These are phyloP conservation scores for Torulaspora maleeae DNA, from an alignment of 805 yeast genomes.

Conservation along the genomic window DNA sequence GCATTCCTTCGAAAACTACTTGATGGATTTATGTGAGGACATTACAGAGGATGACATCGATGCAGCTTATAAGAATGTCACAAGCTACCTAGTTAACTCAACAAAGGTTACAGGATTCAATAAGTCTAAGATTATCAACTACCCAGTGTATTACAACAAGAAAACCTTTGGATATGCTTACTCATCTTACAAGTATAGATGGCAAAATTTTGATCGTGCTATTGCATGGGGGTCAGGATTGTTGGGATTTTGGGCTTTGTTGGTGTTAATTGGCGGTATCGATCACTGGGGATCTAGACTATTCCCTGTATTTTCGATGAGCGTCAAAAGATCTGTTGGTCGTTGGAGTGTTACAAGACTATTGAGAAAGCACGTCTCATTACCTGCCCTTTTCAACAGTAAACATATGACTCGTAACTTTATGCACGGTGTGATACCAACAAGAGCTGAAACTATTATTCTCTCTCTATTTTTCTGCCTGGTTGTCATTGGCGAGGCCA, in stretches of 20 bases:
- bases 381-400: conserved; percentile 18
- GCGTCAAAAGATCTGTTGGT: conserved; percentile 29
- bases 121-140: conserved; percentile 30
- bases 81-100: conserved; percentile 38
- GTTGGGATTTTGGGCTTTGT: conserved; percentile 46
- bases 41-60: conserved; percentile 37
- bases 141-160: conserved; percentile 37
- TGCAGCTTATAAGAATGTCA: conserved; percentile 43
- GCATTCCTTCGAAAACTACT: conserved; percentile 18
- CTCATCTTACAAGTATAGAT: conserved; percentile 31
- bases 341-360: conserved; percentile 11
- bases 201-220: conserved; percentile 35
- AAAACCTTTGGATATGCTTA: conserved; percentile 27
- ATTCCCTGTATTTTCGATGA: conserved; percentile 37
- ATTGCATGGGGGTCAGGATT: conserved; percentile 45
- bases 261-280: conserved; percentile 41
- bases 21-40: conserved; percentile 30
- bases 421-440: conserved; percentile 19
- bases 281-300: conserved; percentile 40
- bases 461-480: conserved; percentile 15
- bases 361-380: conserved; percentile 17
- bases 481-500: conserved; percentile 18
- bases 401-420: conserved; percentile 12
- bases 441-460: conserved; percentile 21
- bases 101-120: conserved; percentile 36